Evolutionary conservation across 2,329 filamentous ascomycete species (phyloP).

Genomic region (Diaporthe sp.): DNA sequence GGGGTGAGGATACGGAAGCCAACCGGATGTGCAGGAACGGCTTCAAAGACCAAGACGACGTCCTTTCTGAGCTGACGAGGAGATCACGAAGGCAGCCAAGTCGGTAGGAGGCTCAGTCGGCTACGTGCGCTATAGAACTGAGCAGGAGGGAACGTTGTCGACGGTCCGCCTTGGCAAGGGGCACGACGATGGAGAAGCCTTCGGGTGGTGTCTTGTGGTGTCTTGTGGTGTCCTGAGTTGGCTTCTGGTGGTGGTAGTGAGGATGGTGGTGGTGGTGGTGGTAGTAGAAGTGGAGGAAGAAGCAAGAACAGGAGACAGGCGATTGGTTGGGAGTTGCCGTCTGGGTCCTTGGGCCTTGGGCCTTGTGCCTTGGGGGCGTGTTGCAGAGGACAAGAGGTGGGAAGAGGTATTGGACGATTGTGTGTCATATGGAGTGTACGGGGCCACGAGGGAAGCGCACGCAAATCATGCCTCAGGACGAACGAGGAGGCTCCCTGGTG

Average conservation of each 20-base stretch:
- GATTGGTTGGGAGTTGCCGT: slow-evolving; percentile 14
- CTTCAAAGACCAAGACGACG: not conserved
- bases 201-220: not conserved
- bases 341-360: not conserved
- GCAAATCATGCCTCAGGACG: not conserved
- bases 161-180: slow-evolving; percentile 6
- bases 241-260: not conserved
- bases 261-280: not conserved
- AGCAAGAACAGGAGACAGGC: slow-evolving; percentile 5
- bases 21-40: not conserved
- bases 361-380: not conserved
- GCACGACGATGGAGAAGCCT: slow-evolving; percentile 5
- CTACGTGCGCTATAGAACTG: not conserved
- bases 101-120: not conserved
- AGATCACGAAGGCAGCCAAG: not conserved
- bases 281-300: slow-evolving; percentile 20
- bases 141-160: slow-evolving; percentile 12
- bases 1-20: not conserved
- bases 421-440: slow-evolving; percentile 9
- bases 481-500: slow-evolving; percentile 26
- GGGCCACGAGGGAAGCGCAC: slow-evolving; percentile 26
- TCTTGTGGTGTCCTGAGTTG: slow-evolving; percentile 13
- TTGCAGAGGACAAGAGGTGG: slow-evolving; percentile 16
- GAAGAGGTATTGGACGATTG: slow-evolving; percentile 28
- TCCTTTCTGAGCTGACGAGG: not conserved